Evolutionary conservation across 306 rosid species (phyloP), one percentile per base, ranked within the genome.

Genomic region (Cucurbita pepo): DNA sequence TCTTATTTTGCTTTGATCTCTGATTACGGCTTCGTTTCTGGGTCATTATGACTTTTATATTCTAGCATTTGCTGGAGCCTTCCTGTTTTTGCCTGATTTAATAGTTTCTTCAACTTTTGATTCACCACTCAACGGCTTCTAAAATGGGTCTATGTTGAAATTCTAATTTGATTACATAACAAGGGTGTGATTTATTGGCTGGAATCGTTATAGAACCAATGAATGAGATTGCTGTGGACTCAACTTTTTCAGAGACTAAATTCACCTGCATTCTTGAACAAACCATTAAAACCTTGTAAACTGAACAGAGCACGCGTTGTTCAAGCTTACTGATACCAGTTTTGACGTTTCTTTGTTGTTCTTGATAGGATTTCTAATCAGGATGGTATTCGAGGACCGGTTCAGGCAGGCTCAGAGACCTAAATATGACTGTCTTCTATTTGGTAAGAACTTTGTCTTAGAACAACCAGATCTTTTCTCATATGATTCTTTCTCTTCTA

Each of bases 391-490:
- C 70, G 88, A 85, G 56, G 71, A 75, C 53, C 73, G 77, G 22
- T 87, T 77, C 79, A 83, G 88, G 75, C 93, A 87, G 48, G 79
- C 82, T 62, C 89, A 84, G 80, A 88, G 89, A 76, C 85, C 85
- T 53, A 90, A 87, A 82, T 89, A 82, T 76, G 99, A 94, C 30
- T 91, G 97, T 62, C 96, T 94, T 81, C 88, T 94, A 3, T 94
- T 94, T 78, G 96, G 99, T 94, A 77, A 80, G 81, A 65, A 76
- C 55, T 64, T 45, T 41, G 41, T 9, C 43, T 9, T 30, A 4
- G 54, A 14, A 25, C 15, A 59, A 12, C 36, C 64, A 21, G 10
- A 21, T 38, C 48, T 9, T 45, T 50, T 50, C 50, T 50, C 22
- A 16, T 59, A 74, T 14, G 52, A 64, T 41, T 43, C 9, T 37